These are phyloP conservation scores for Candida caryicola DNA, from an alignment of 805 yeast species.

Conservation along the genomic window DNA sequence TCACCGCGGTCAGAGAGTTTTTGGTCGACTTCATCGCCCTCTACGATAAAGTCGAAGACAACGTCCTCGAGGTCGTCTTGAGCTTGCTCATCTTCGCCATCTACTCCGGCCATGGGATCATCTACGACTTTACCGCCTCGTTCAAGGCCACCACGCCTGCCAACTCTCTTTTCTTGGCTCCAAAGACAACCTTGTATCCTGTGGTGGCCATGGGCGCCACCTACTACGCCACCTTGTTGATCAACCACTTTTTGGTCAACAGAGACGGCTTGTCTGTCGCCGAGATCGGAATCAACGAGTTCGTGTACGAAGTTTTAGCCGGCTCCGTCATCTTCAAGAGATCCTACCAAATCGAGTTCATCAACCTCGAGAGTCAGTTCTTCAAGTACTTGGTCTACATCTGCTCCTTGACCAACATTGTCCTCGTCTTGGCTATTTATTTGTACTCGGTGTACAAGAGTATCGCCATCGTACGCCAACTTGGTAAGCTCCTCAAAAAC, in stretches of 20 bases:
- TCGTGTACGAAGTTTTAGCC: constrained; percentile 3
- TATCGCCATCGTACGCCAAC: background rate
- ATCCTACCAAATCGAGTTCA: constrained; percentile 2
- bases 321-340: constrained; percentile 5
- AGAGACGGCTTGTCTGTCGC: background rate
- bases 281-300: constrained; percentile 1
- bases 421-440: background rate
- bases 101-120: constrained; percentile 6
- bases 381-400: background rate
- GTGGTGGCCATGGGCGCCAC: background rate
- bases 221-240: constrained; percentile 3
- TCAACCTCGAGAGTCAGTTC: background rate
- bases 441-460: background rate
- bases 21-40: background rate
- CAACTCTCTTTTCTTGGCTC: background rate
- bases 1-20: background rate
- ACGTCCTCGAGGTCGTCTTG: background rate
- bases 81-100: background rate
- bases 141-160: background rate
- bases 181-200: background rate
- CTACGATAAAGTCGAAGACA: constrained; percentile 2
- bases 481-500: background rate
- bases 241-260: constrained; percentile 5
- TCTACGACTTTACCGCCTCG: constrained; percentile 1
- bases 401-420: constrained; percentile 1